A percentile compares a stretch with the other conserved stretches of the same genome.
These are phyloP conservation scores for Camillea tinctor DNA, from an alignment of 2,329 filamentous ascomycete genomes.

Conservation along the genomic window DNA sequence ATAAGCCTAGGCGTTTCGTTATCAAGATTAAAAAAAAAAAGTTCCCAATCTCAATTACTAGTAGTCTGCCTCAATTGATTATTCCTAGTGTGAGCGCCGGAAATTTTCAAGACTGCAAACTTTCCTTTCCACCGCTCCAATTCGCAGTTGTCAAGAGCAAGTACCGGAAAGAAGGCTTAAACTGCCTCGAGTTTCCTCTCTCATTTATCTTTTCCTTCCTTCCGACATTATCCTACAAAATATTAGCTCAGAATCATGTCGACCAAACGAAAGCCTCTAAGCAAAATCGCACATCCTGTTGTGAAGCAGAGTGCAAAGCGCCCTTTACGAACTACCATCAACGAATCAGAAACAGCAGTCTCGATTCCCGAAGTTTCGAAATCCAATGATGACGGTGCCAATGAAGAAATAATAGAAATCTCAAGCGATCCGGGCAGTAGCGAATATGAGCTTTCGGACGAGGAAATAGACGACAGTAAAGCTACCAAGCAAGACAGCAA, in stretches of 20 bases:
- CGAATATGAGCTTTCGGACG: conserved; percentile 44
- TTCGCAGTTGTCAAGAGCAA: conserved; percentile 11
- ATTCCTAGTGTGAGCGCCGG: neutral
- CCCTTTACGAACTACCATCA: conserved; percentile 49
- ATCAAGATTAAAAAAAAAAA: conserved; percentile 1
- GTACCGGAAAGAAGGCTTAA: conserved; percentile 3
- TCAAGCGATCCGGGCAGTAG: conserved; percentile 55
- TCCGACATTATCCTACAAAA: neutral
- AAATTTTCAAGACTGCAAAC: neutral
- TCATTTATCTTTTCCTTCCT: neutral
- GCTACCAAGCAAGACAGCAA: conserved; percentile 8
- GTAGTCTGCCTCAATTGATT: neutral
- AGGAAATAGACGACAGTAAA: conserved; percentile 35
- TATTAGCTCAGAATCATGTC: conserved; percentile 43
- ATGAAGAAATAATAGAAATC: conserved; percentile 52
- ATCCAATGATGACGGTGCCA: conserved; percentile 29
- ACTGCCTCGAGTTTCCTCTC: conserved; percentile 3
- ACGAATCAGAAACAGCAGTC: conserved; percentile 59
- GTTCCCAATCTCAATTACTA: neutral
- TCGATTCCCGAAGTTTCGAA: conserved; percentile 42
- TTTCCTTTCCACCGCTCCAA: neutral
- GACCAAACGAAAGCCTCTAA: conserved; percentile 59
- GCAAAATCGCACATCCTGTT: conserved; percentile 55
- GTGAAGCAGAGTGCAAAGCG: conserved; percentile 54
- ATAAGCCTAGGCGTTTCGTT: neutral